Conservation (phyloP, 768 basidiomycete species). For the Boletus reticuloceps region DNA sequence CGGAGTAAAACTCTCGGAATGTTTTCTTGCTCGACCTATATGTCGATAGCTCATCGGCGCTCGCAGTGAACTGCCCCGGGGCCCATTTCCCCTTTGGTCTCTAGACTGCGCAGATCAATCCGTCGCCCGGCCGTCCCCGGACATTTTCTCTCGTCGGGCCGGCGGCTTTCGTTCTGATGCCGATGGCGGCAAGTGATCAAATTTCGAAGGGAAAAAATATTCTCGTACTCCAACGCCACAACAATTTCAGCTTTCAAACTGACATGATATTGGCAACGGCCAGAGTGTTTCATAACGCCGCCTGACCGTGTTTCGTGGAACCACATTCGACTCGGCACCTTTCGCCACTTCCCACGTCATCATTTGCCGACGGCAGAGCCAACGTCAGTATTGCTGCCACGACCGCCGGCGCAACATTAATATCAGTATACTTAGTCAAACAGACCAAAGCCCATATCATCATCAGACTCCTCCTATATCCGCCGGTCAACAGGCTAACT, state of each 20-base stretch:
- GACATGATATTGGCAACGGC: too few species aligned
- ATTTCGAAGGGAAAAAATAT: slow-evolving; percentile 2
- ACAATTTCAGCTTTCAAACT: too few species aligned
- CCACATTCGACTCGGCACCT: slow-evolving; percentile 7
- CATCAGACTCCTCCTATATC: slow-evolving; percentile 86
- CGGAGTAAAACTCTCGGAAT: too few species aligned
- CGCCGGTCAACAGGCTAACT: not conserved
- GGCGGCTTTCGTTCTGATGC: slow-evolving; percentile 33
- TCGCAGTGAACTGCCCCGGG: not conserved
- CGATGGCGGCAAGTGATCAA: slow-evolving; percentile 20
- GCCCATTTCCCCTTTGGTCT: not conserved
- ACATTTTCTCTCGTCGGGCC: slow-evolving; percentile 29
- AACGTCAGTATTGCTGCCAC: not conserved
- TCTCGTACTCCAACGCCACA: not conserved
- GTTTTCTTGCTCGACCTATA: not conserved
- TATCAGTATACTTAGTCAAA: slow-evolving; percentile 67
- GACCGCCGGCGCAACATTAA: slow-evolving; percentile 20
- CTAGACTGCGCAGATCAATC: slow-evolving; percentile 23
- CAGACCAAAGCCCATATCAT: slow-evolving; percentile 99
- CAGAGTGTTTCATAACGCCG: not conserved
- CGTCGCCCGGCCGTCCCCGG: slow-evolving; percentile 26
- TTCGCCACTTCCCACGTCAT: slow-evolving; percentile 9
- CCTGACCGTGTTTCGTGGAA: not conserved
- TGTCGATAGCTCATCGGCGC: not conserved
- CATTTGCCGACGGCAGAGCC: slow-evolving; percentile 27